Evolutionary conservation across 2,329 filamentous ascomycete genomes (phyloP).

Genomic region (Nigrospora sphaerica): DNA sequence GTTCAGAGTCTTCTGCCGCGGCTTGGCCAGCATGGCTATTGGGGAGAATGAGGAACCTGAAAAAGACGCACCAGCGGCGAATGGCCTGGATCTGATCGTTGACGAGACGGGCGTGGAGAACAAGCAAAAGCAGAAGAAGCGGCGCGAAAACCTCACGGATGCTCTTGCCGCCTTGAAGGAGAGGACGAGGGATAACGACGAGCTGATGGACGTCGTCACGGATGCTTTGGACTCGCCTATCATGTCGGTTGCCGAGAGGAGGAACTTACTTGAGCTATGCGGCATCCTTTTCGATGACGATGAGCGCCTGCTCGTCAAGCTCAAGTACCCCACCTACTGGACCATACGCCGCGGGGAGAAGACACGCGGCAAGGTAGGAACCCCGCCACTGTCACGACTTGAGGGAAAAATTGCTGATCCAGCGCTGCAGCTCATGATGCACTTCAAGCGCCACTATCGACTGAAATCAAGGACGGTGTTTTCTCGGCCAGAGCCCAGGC

Average conservation of each 20-base stretch:
- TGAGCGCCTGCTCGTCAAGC: constrained; percentile 34
- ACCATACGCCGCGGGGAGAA: constrained; percentile 22
- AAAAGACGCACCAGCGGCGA: constrained; percentile 13
- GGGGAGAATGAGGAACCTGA: constrained; percentile 41
- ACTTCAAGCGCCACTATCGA: constrained; percentile 17
- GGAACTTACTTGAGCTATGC: constrained; percentile 44
- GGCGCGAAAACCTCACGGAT: constrained; percentile 38
- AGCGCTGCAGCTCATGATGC: constrained; percentile 7
- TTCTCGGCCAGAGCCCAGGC: constrained; percentile 14
- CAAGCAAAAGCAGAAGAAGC: constrained; percentile 36
- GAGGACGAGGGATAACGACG: constrained; percentile 35
- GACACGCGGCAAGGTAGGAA: constrained; percentile 9
- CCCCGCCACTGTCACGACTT: too few relatives aligned
- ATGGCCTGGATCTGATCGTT: constrained; percentile 37
- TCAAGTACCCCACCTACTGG: constrained; percentile 41
- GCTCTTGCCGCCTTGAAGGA: constrained; percentile 40
- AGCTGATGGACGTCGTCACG: constrained; percentile 40
- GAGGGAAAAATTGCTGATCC: not conserved
- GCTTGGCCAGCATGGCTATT: constrained; percentile 57
- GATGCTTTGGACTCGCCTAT: constrained; percentile 38
- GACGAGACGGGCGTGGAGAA: constrained; percentile 35
- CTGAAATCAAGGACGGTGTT: constrained; percentile 17
- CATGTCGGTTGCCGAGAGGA: constrained; percentile 39
- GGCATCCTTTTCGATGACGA: constrained; percentile 42
- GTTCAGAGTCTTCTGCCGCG: constrained; percentile 51